These are phyloP conservation scores for Xylaria sp. DNA, from an alignment of 2,329 filamentous ascomycete genomes.

Conservation along the genomic window DNA sequence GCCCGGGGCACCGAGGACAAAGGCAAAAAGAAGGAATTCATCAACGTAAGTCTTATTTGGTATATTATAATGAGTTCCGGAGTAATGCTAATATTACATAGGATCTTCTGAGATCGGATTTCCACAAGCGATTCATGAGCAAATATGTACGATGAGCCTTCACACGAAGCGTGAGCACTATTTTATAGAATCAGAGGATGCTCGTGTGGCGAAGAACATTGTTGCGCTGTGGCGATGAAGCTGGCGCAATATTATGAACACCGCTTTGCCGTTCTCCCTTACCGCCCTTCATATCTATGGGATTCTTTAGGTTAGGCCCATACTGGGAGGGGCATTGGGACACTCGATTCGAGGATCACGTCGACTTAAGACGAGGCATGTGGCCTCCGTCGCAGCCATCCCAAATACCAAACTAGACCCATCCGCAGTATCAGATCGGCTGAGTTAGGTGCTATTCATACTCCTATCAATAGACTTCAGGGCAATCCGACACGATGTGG, in stretches of 20 bases:
- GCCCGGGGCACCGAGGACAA: slow-evolving; percentile 93
- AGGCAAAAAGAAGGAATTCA: slow-evolving; percentile 90
- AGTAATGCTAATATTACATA: slow-evolving; percentile 51
- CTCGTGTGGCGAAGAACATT: not conserved
- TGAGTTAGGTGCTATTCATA: not conserved
- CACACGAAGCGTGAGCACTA: not conserved
- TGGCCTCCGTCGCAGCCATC: slow-evolving; percentile 48
- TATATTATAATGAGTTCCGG: not conserved
- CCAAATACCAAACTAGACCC: slow-evolving; percentile 39
- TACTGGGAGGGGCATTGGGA: slow-evolving; percentile 43
- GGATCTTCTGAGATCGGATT: slow-evolving; percentile 92
- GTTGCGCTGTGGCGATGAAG: not conserved
- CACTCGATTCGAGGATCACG: slow-evolving; percentile 46
- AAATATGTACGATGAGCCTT: slow-evolving; percentile 65
- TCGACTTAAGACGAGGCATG: slow-evolving; percentile 38
- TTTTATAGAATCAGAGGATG: not conserved
- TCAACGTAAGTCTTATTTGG: slow-evolving; percentile 74
- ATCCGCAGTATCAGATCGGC: slow-evolving; percentile 32
- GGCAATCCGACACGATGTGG: not conserved
- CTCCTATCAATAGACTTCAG: not conserved
- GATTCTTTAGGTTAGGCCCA: slow-evolving; percentile 46
- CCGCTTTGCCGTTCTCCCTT: slow-evolving; percentile 38
- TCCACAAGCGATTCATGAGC: slow-evolving; percentile 96
- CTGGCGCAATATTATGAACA: slow-evolving; percentile 12
- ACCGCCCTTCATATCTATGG: slow-evolving; percentile 47